Conservation (phyloP, 805 yeast genomes). For the fission yeast (Schizosaccharomyces pombe) region ASM294v3 CU329670.1:5235501-5236000, state of each 20-base stretch:
- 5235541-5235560: too few species aligned
- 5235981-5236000: background rate
- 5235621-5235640: too few species aligned
- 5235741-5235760: background rate
- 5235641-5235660: too few species aligned
- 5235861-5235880: background rate
- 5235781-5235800: background rate
- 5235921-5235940: background rate
- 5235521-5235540: too few species aligned
- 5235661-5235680: too few species aligned
- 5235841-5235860: background rate
- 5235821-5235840: background rate
- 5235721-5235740: background rate
- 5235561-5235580: too few species aligned
- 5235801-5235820: conserved; percentile 1
- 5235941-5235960: background rate
- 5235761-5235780: background rate
- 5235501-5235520: too few species aligned
- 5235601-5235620: too few species aligned
- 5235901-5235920: background rate
- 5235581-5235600: too few species aligned
- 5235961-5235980: background rate
- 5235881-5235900: background rate
- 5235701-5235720: too few species aligned
- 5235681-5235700: too few species aligned